phyloP scores from a whole-genome alignment of 106 monocot genomes.

The Allium sativum region DNA sequence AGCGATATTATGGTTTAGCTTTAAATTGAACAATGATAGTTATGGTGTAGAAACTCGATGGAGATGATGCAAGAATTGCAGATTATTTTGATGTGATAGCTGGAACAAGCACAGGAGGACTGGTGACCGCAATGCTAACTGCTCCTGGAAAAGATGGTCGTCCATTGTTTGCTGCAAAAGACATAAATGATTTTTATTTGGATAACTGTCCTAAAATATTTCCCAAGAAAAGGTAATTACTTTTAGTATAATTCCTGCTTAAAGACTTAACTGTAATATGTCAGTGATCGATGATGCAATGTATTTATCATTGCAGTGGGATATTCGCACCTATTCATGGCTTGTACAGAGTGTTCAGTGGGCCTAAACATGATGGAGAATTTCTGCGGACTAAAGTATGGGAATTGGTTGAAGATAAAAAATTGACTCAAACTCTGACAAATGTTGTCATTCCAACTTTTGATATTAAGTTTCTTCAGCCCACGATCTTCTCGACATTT shows the following conservation, averaged over 20 bases:
- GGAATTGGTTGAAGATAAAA: no score
- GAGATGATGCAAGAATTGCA: conserved; percentile 39
- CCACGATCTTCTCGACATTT: conserved; percentile 50
- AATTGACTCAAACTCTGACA: conserved; percentile 20
- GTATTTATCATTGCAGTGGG: no score
- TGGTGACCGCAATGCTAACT: conserved; percentile 45
- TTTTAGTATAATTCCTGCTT: no score
- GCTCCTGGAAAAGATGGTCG: conserved; percentile 24
- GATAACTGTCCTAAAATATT: conserved; percentile 28
- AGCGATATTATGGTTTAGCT: no score
- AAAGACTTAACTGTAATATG: no score
- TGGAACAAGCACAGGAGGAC: conserved; percentile 52
- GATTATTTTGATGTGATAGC: conserved; percentile 55
- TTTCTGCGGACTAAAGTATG: no score
- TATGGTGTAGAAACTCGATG: conserved; percentile 36
- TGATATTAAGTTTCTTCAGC: conserved; percentile 46
- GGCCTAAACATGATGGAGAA: no score
- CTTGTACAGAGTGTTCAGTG: no score
- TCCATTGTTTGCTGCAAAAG: conserved; percentile 24
- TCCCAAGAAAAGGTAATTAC: conserved; percentile 18
- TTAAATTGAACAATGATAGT: no score
- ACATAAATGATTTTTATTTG: conserved; percentile 21
- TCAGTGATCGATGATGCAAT: no score
- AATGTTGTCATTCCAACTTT: conserved; percentile 50
- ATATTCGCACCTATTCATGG: no score